These are phyloP conservation scores for Otatea glauca DNA, from an alignment of 176 grass and related monocot genomes.

Conservation along the genomic window DNA sequence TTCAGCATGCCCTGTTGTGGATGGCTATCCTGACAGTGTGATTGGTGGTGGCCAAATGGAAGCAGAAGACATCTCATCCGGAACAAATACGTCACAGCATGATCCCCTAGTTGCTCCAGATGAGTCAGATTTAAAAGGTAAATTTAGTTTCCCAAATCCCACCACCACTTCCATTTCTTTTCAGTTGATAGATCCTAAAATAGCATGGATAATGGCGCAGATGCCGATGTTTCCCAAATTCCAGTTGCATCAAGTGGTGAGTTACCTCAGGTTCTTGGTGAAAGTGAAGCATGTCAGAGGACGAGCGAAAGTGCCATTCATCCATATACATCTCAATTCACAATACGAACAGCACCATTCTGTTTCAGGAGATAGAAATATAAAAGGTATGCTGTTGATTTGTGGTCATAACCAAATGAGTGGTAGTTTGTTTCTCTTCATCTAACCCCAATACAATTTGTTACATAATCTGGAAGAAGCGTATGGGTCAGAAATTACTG, in stretches of 20 bases:
- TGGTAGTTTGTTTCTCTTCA: slow-evolving; percentile 13
- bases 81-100: not conserved
- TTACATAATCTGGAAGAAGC: slow-evolving; percentile 38
- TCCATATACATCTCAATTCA: slow-evolving; percentile 44
- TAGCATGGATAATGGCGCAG: slow-evolving; percentile 38
- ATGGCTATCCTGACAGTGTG: slow-evolving; percentile 26
- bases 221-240: slow-evolving; percentile 35
- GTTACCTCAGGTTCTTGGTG: slow-evolving; percentile 29
- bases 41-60: slow-evolving; percentile 24
- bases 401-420: slow-evolving; percentile 23
- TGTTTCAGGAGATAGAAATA: slow-evolving; percentile 40
- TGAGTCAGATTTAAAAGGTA: slow-evolving; percentile 47
- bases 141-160: slow-evolving; percentile 18
- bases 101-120: slow-evolving; percentile 12
- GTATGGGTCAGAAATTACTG: slow-evolving; percentile 20
- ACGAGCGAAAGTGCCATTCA: slow-evolving; percentile 1
- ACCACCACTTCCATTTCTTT: not conserved
- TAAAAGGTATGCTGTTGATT: slow-evolving; percentile 38
- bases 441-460: slow-evolving; percentile 19
- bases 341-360: slow-evolving; percentile 46
- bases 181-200: slow-evolving; percentile 28
- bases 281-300: slow-evolving; percentile 30
- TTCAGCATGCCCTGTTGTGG: slow-evolving; percentile 19
- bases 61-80: slow-evolving; percentile 9
- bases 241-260: slow-evolving; percentile 35